Percentiles rank a stretch among this genome's conserved stretches.
Conservation (phyloP, 2,329 filamentous ascomycete genomes). For the Orbilia javanica region DNA sequence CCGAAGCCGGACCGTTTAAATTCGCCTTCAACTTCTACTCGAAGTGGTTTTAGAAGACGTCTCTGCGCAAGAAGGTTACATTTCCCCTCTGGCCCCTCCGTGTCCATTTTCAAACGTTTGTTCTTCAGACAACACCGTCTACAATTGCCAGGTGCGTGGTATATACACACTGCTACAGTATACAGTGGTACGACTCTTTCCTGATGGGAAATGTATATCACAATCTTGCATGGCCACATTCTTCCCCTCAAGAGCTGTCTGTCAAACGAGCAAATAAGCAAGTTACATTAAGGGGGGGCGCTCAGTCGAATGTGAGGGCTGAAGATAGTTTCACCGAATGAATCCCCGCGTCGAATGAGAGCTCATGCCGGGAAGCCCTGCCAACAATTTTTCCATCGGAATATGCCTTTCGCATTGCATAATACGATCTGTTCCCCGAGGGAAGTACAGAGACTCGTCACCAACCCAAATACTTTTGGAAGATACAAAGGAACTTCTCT, state of each 20-base stretch:
- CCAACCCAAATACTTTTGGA: conserved; percentile 14
- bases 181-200: conserved; percentile 6
- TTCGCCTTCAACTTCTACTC: conserved; percentile 23
- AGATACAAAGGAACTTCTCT: conserved; percentile 13
- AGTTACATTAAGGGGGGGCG: conserved; percentile 31
- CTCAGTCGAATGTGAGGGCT: conserved; percentile 20
- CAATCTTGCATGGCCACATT: neutral
- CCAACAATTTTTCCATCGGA: conserved; percentile 8
- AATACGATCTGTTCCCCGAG: neutral
- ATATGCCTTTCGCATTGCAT: conserved; percentile 14
- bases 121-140: conserved; percentile 5
- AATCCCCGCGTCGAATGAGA: conserved; percentile 19
- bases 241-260: neutral
- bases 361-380: conserved; percentile 33
- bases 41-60: neutral
- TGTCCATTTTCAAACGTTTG: neutral
- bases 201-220: neutral
- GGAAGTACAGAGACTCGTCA: neutral
- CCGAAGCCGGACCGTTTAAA: conserved; percentile 36
- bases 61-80: neutral
- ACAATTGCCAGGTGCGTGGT: neutral
- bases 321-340: conserved; percentile 22
- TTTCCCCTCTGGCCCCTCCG: neutral
- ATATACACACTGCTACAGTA: no score
- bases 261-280: neutral